These are phyloP conservation scores for Bothriochloa decipiens DNA, from an alignment of 176 grass and related monocot species.

Conservation along the genomic window DNA sequence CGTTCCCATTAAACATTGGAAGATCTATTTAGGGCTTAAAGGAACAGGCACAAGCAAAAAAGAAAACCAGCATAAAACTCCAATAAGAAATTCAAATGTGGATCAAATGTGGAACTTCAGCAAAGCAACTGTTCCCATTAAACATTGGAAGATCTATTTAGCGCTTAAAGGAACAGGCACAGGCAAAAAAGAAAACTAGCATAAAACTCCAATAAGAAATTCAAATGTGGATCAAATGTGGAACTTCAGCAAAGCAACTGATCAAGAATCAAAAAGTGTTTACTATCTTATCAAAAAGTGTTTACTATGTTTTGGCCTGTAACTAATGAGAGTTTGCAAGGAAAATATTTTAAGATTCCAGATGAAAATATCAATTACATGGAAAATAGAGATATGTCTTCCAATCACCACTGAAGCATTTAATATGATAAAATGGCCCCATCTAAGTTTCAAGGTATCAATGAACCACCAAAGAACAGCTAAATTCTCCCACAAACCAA, in stretches of 20 bases:
- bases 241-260: neutral
- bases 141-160: neutral
- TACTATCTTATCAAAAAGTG: neutral
- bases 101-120: neutral
- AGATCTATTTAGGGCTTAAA: neutral
- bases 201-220: neutral
- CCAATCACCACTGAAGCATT: neutral
- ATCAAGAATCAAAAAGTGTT: neutral
- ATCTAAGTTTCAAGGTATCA: neutral
- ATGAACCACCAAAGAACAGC: neutral
- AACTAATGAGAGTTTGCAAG: neutral
- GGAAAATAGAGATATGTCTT: neutral
- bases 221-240: neutral
- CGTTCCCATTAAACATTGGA: neutral
- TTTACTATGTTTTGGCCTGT: neutral
- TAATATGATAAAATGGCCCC: neutral
- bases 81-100: neutral
- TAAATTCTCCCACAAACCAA: neutral
- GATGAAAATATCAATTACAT: neutral
- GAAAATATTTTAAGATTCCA: neutral
- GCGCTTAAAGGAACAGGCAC: neutral
- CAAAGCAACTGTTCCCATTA: neutral
- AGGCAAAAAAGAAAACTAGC: neutral
- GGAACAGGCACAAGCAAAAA: neutral
- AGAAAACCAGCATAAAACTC: neutral